Evolutionary conservation across 2,329 filamentous ascomycete species (phyloP).

Genomic region (Talaromyces sp.): DNA sequence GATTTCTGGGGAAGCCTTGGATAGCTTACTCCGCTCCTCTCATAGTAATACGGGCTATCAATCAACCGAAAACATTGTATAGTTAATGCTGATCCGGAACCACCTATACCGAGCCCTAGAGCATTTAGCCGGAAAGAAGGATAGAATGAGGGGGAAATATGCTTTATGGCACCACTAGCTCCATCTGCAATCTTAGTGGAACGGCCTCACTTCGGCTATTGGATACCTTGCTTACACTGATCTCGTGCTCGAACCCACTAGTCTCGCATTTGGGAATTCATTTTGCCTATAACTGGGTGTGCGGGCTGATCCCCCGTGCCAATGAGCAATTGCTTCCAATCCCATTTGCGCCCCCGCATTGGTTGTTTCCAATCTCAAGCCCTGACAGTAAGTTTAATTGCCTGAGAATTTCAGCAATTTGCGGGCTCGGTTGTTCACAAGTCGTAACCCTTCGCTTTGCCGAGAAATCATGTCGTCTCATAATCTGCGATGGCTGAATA

Average conservation of each 20-base stretch:
- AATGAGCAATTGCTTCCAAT: not conserved
- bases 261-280: not conserved
- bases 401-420: not conserved
- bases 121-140: not conserved
- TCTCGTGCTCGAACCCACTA: not conserved
- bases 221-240: not conserved
- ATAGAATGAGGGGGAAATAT: slow-evolving; percentile 1
- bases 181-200: not conserved
- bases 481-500: slow-evolving; percentile 17
- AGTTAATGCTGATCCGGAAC: slow-evolving; percentile 3
- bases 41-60: not conserved
- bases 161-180: not conserved
- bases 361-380: not conserved
- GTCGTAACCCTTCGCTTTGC: not conserved
- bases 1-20: slow-evolving; percentile 4
- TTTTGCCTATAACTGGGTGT: not conserved
- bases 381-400: not conserved
- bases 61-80: slow-evolving; percentile 3
- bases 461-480: slow-evolving; percentile 1
- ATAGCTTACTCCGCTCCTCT: not conserved
- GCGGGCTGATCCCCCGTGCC: not conserved
- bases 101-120: slow-evolving; percentile 9
- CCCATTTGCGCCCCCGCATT: not conserved
- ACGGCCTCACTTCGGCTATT: not conserved
- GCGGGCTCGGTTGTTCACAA: no score